phyloP scores from a whole-genome alignment of 108 stramenopile species.

The Cyclotella sp. region DNA sequence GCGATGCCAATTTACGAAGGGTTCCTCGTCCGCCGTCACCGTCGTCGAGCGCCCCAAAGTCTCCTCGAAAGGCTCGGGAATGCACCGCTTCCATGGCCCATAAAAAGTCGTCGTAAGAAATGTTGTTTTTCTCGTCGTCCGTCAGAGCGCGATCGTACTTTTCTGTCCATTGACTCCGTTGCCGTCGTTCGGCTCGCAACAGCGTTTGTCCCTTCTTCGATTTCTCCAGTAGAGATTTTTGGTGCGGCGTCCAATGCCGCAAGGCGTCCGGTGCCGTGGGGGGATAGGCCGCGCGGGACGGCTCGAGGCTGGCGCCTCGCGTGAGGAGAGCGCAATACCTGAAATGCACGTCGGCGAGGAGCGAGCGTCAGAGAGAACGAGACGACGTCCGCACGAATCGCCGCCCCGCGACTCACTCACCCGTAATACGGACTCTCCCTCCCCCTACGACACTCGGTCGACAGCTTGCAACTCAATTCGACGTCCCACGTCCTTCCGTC shows the following conservation, averaged over 20 bases:
- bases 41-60: conserved; percentile 54
- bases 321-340: conserved; percentile 51
- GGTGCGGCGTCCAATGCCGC: conserved; percentile 70
- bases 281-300: conserved; percentile 40
- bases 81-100: conserved; percentile 91
- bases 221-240: conserved; percentile 48
- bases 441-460: conserved; percentile 66
- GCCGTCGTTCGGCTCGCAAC: conserved; percentile 51
- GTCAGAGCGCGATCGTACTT: conserved; percentile 59
- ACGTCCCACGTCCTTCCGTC: no score
- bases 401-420: no score
- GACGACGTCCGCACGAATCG: no score
- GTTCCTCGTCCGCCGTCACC: conserved; percentile 43
- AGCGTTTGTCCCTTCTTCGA: conserved; percentile 56
- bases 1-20: conserved; percentile 49
- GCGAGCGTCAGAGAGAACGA: no score
- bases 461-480: conserved; percentile 61
- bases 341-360: no score
- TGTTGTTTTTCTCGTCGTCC: conserved; percentile 21
- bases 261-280: conserved; percentile 74
- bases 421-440: conserved; percentile 56
- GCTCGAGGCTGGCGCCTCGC: conserved; percentile 26
- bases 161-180: conserved; percentile 61
- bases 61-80: conserved; percentile 75
- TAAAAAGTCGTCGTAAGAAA: conserved; percentile 70